Conservation (phyloP, 2,329 filamentous ascomycete species). For the Bretziella fagacearum region DNA sequence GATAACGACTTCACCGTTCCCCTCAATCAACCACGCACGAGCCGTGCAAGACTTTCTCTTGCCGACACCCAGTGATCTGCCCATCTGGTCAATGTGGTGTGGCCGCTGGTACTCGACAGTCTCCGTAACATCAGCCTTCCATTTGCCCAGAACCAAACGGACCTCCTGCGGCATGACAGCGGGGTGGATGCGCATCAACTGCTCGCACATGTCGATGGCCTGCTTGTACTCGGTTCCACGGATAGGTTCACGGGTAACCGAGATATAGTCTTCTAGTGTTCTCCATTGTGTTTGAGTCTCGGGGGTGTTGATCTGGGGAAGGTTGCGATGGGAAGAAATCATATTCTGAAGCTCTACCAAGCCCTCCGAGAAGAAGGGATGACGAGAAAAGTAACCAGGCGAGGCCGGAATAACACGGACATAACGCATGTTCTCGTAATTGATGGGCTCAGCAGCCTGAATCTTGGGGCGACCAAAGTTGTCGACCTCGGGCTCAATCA, state of each 20-base stretch:
- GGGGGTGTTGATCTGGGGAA: slow-evolving; percentile 34
- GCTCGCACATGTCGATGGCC: slow-evolving; percentile 58
- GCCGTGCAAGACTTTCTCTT: slow-evolving; percentile 78
- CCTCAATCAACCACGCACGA: slow-evolving; percentile 77
- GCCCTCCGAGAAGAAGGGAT: slow-evolving; percentile 72
- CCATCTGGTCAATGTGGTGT: slow-evolving; percentile 51
- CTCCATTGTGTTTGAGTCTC: slow-evolving; percentile 61
- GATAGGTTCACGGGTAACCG: slow-evolving; percentile 52
- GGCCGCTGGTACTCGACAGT: slow-evolving; percentile 10
- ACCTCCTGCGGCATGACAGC: slow-evolving; percentile 13
- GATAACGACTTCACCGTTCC: slow-evolving; percentile 73
- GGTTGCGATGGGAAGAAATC: slow-evolving; percentile 50
- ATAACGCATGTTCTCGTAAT: slow-evolving; percentile 22
- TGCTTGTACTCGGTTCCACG: slow-evolving; percentile 62
- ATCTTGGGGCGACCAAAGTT: slow-evolving; percentile 13
- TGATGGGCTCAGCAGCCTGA: slow-evolving; percentile 14
- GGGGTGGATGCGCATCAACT: slow-evolving; percentile 73
- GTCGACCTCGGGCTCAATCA: slow-evolving; percentile 14
- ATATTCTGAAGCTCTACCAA: slow-evolving; percentile 58
- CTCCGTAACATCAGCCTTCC: slow-evolving; percentile 14
- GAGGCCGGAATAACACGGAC: slow-evolving; percentile 69
- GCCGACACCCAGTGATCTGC: slow-evolving; percentile 64
- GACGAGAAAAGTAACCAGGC: slow-evolving; percentile 86
- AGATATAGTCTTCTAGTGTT: slow-evolving; percentile 58
- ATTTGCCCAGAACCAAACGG: slow-evolving; percentile 13